Evolutionary conservation across 2,329 filamentous ascomycete species (phyloP).

Genomic region (Fusarium agapanthi): DNA sequence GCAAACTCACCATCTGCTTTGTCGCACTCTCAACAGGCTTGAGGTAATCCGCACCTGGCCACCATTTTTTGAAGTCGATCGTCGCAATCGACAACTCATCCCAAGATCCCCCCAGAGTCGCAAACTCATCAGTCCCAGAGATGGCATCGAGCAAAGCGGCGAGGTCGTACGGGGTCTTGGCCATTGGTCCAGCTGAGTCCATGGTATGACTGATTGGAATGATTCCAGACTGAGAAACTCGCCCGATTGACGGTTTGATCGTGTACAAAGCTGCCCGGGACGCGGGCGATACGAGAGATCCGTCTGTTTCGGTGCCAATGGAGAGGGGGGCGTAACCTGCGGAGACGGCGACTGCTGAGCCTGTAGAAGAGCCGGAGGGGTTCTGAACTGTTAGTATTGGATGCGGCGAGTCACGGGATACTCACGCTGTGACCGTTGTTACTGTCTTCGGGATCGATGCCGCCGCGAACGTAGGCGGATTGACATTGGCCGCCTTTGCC

Average conservation of each 20-base stretch:
- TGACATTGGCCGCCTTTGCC: neutral
- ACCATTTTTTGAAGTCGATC: neutral
- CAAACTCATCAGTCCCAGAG: neutral
- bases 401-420: accelerated
- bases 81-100: neutral
- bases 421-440: neutral
- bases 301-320: constrained; percentile 47
- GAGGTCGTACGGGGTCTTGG: neutral
- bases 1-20: neutral
- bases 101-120: neutral
- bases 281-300: constrained; percentile 41
- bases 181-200: neutral
- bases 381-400: constrained; percentile 11
- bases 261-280: constrained; percentile 38
- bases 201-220: neutral
- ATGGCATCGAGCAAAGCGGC: neutral
- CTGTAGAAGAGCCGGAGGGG: constrained; percentile 46
- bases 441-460: constrained; percentile 20
- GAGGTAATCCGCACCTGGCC: neutral
- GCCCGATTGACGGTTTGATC: constrained; percentile 39
- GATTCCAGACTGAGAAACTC: neutral
- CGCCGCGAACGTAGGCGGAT: constrained; percentile 39
- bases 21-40: neutral
- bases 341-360: constrained; percentile 46
- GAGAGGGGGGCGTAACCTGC: constrained; percentile 45